Evolutionary conservation across 2,329 filamentous ascomycete genomes (phyloP), one percentile per base, ranked within the genome.

Genomic region (Xylaria hypoxylon): DNA sequence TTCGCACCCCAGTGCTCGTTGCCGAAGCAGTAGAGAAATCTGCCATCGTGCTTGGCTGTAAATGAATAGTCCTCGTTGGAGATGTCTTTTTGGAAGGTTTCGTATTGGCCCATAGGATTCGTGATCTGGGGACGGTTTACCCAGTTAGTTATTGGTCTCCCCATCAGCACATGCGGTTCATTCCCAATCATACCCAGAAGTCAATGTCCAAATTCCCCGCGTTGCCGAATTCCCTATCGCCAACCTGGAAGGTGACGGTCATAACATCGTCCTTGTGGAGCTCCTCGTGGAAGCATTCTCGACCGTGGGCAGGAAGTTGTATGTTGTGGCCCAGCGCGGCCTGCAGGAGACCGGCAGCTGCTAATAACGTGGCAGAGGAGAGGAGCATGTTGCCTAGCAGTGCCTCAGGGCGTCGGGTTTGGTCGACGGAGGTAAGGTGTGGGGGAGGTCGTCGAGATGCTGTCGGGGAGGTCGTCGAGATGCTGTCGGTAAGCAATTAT

Each of bases 181-280:
- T 52, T 42, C 28, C 40, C 7, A 26, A 40, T 72, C 89, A 73
- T 89, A 98, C 96, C 94, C 94, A 98, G 80, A 99, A 99, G 80
- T 99, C 96, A 77, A 99, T 91, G 74, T 98, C 94, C 67, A 99
- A 84, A 78, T 97, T 98, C 38, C 95, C 95, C 64, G 94, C 94
- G 59, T 92, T 92, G 58, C 95, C 95, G 81, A 97, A 97, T 79
- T 99, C 96, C 73, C 95, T 86, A 79, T 99, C 96, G 78, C 96
- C 96, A 65, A 98, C 95, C 84, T 98, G 96, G 86, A 96, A 99
- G 33, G 94, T 97, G 67, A 99, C 94, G 8, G 94, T 97, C 96
- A 99, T 99, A 81, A 91, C 92, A 84, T 99, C 96, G 80, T 97
- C 96, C 79, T 87, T 89, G 84, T 97, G 95, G 67, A 99, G 89